A percentile compares a stretch with the other conserved stretches of the same genome.
Conservation (phyloP, 1,284 basidiomycete genomes). For the Pterulicium gracile region DNA sequence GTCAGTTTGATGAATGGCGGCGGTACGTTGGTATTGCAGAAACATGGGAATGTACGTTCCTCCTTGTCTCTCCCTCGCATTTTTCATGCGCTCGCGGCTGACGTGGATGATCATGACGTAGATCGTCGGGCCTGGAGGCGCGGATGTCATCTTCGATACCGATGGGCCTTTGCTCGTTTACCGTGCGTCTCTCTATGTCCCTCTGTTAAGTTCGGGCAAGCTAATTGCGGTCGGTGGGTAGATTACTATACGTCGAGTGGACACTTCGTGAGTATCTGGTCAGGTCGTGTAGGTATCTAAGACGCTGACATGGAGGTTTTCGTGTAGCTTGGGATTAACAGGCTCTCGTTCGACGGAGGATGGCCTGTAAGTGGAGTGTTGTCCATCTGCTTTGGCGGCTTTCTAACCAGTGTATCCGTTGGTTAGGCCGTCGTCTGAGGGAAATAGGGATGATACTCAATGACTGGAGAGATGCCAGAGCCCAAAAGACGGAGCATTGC, state of each 20-base stretch:
- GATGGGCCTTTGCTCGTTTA: conserved; percentile 31
- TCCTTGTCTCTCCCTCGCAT: background rate
- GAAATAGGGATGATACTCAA: too few relatives aligned
- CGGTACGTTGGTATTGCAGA: conserved; percentile 38
- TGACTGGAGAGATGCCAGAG: too few relatives aligned
- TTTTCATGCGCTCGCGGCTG: background rate
- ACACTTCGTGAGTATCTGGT: conserved; percentile 21
- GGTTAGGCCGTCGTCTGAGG: conserved; percentile 10
- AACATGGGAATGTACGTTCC: conserved; percentile 30
- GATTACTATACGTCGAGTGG: conserved; percentile 40
- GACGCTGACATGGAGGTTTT: background rate
- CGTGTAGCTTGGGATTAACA: conserved; percentile 35
- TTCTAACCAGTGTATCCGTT: background rate
- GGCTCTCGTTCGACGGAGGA: conserved; percentile 27
- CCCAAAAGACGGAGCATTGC: too few relatives aligned
- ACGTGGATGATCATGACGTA: conserved; percentile 24
- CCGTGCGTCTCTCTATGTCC: conserved; percentile 19
- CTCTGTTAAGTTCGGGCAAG: conserved; percentile 23
- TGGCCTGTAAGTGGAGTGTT: conserved; percentile 21
- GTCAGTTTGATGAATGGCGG: conserved; percentile 37
- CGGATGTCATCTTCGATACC: conserved; percentile 24
- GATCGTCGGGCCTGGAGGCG: conserved; percentile 38
- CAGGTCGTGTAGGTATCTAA: background rate
- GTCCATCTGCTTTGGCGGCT: background rate
- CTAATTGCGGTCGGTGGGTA: conserved; percentile 35